Conservation (phyloP, 371 early-diverging fungal genomes). For the Mortierella sp. region DNA sequence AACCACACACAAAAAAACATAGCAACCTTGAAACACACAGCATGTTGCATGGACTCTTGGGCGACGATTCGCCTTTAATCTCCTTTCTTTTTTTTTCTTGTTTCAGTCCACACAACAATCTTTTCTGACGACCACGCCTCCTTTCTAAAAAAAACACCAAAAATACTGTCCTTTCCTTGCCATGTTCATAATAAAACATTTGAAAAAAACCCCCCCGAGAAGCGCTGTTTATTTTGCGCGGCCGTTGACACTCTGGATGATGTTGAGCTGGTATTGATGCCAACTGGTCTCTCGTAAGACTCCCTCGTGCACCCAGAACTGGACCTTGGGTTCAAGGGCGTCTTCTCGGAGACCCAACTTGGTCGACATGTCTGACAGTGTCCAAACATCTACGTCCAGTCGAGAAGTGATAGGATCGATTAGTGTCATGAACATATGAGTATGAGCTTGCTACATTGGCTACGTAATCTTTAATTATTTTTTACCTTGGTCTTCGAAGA, state of each 20-base stretch:
- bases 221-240: too few species aligned
- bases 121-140: not conserved
- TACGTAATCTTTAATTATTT: too few species aligned
- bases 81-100: not conserved
- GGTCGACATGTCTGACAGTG: slow-evolving; percentile 49
- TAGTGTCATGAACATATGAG: not conserved
- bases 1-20: not conserved
- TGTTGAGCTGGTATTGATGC: slow-evolving; percentile 31
- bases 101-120: not conserved
- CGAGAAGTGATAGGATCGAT: not conserved
- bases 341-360: slow-evolving; percentile 57
- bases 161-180: not conserved
- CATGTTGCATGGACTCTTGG: not conserved
- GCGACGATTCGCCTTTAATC: not conserved
- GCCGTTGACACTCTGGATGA: too few species aligned
- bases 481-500: slow-evolving; percentile 58
- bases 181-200: slow-evolving; percentile 9
- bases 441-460: too few species aligned
- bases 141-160: not conserved
- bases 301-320: slow-evolving; percentile 44
- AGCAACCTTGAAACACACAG: not conserved
- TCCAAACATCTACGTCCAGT: slow-evolving; percentile 49
- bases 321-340: slow-evolving; percentile 27
- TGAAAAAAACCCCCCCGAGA: too few species aligned
- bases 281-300: slow-evolving; percentile 23